Percentiles rank a stretch among this genome's conserved stretches.
These are phyloP conservation scores for Tetracladium setigerum DNA, from an alignment of 495 filamentous ascomycete genomes.

Conservation along the genomic window DNA sequence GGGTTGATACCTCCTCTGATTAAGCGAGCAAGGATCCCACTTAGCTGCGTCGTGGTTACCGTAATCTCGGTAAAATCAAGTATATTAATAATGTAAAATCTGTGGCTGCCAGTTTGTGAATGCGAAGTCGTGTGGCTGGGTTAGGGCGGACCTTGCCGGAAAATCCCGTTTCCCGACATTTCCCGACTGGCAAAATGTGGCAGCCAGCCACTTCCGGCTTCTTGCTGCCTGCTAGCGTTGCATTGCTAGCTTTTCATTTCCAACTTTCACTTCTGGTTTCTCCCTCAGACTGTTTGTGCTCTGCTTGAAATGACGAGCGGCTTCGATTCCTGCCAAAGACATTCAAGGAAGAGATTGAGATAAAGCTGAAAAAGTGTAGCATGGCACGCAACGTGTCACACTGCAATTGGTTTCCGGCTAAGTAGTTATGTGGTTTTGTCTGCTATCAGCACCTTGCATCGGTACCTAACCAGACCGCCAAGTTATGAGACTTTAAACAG, in stretches of 20 bases:
- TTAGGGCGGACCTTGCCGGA: slow-evolving; percentile 5
- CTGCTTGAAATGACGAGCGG: slow-evolving; percentile 6
- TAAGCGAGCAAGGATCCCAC: too few species aligned
- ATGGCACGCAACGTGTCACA: neutral
- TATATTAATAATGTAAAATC: too few species aligned
- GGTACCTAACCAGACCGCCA: neutral
- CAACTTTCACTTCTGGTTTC: too few species aligned
- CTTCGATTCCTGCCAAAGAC: slow-evolving; percentile 11
- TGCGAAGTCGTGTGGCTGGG: slow-evolving; percentile 7
- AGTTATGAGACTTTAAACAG: neutral
- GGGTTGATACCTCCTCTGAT: too few species aligned
- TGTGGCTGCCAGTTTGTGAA: too few species aligned
- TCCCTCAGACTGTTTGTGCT: neutral
- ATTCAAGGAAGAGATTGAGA: too few species aligned
- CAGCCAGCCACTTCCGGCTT: slow-evolving; percentile 9
- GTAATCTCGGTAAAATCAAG: too few species aligned
- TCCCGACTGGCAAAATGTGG: slow-evolving; percentile 7
- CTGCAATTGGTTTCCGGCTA: neutral
- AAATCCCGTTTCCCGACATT: slow-evolving; percentile 8
- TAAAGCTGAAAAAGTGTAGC: too few species aligned
- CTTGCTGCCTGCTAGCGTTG: slow-evolving; percentile 1
- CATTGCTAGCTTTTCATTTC: too few species aligned
- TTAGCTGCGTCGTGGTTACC: too few species aligned
- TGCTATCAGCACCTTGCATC: neutral
- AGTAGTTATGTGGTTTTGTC: neutral